A percentile compares a stretch with the other conserved stretches of the same genome.
Evolutionary conservation across 495 filamentous ascomycete species (phyloP).

Genomic region (Chaetomium fimeti): DNA sequence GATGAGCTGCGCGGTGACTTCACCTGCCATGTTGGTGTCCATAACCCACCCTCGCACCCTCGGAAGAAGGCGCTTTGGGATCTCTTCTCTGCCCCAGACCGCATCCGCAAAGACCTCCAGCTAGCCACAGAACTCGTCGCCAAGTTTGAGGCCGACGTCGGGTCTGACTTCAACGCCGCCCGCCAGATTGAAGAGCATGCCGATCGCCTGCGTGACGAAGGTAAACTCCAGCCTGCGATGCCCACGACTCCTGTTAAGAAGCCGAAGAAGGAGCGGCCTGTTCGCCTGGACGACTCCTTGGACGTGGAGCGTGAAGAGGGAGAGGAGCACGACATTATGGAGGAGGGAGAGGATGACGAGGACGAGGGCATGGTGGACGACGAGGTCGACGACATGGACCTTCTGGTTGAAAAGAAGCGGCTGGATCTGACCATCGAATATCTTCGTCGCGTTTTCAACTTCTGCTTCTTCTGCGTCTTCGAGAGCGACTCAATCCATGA

Average conservation of each 20-base stretch:
- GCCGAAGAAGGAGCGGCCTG: slow-evolving; percentile 52
- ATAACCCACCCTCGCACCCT: slow-evolving; percentile 79
- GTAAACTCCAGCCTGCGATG: slow-evolving; percentile 67
- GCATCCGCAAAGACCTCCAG: slow-evolving; percentile 79
- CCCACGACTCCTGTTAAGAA: slow-evolving; percentile 60
- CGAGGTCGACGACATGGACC: slow-evolving; percentile 82
- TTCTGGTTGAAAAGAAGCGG: slow-evolving; percentile 92
- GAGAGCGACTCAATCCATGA: slow-evolving; percentile 97
- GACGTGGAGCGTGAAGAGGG: slow-evolving; percentile 72
- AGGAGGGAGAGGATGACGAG: slow-evolving; percentile 67
- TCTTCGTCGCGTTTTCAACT: slow-evolving; percentile 91
- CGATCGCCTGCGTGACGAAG: slow-evolving; percentile 69
- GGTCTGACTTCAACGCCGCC: slow-evolving; percentile 66
- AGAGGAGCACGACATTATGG: slow-evolving; percentile 60
- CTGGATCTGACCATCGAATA: slow-evolving; percentile 96
- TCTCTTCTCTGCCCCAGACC: slow-evolving; percentile 84
- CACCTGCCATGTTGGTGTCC: slow-evolving; percentile 93
- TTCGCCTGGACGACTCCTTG: slow-evolving; percentile 65
- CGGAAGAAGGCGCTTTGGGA: slow-evolving; percentile 98
- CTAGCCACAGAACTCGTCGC: slow-evolving; percentile 70
- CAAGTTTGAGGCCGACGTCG: slow-evolving; percentile 80
- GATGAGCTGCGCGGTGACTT: slow-evolving; percentile 92
- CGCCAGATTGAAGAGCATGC: slow-evolving; percentile 82
- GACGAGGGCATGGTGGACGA: slow-evolving; percentile 77
- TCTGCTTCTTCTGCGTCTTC: slow-evolving; percentile 99